Evolutionary conservation across 768 basidiomycete genomes (phyloP), one percentile per base, ranked within the genome.

Genomic region (Crassisporium funariophilum): DNA sequence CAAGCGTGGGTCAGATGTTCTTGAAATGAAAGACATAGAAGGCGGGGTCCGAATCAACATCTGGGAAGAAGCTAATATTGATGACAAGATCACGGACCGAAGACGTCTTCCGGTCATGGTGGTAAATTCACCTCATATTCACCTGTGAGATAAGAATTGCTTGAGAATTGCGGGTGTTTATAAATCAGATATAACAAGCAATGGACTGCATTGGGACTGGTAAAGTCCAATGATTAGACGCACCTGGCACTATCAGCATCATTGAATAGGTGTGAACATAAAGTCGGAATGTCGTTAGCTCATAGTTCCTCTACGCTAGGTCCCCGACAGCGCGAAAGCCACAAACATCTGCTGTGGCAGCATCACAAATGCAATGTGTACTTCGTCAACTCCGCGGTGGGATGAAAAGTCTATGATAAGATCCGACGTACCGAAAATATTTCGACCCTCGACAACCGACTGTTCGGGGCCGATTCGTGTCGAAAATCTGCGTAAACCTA

Each of bases 91-190:
- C 5, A 62, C 78, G 39, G 46, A 86, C 84, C 88, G 77, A 46
- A 91, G 73, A 31, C 89, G 77, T 49, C 89, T 69, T 11, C 88
- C 88, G 29, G 86, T 75, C 89, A 91, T 91, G 2, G 89, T 91
- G 4, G 88, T 91, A 47, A 88, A n/a, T n/a, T n/a, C n/a, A n/a
- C n/a, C n/a, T n/a, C n/a, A n/a, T n/a, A 64, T 63, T 91, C 89
- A 22, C 86, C 77, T 70, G 49, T 47, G 33, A 49, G 20, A 49
- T 41, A 48, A 50, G n/a, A n/a, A n/a, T n/a, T n/a, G n/a, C n/a
- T n/a, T n/a, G n/a, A n/a, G n/a, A n/a, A n/a, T n/a, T n/a, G n/a
- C n/a, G n/a, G n/a, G n/a, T n/a, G n/a, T n/a, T n/a, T n/a, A n/a
- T n/a, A n/a, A n/a, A n/a, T n/a, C n/a, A n/a, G n/a, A n/a, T n/a